A percentile compares a stretch with the other conserved stretches of the same genome.
Conservation (phyloP, 2,329 filamentous ascomycete species). For the Monosporascus sp. region DNA sequence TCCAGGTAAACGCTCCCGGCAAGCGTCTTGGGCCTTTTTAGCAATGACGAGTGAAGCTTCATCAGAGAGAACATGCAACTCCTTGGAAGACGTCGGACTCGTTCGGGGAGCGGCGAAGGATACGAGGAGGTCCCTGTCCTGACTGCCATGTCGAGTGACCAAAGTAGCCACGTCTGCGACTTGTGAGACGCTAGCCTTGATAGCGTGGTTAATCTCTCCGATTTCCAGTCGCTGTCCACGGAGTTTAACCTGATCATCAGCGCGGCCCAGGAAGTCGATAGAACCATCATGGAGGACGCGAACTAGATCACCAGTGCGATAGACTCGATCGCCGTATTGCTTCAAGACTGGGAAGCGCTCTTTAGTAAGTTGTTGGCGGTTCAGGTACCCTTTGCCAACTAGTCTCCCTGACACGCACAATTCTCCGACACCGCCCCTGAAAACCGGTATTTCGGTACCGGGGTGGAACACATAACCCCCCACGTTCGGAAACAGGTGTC, state of each 20-base stretch:
- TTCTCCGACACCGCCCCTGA: slow-evolving; percentile 77
- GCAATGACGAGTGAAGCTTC: slow-evolving; percentile 35
- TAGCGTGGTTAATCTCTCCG: slow-evolving; percentile 83
- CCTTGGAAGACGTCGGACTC: neutral
- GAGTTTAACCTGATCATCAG: slow-evolving; percentile 89
- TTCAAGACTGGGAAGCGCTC: slow-evolving; percentile 68
- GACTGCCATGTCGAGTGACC: slow-evolving; percentile 62
- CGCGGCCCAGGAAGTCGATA: slow-evolving; percentile 82
- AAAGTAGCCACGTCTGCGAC: slow-evolving; percentile 71
- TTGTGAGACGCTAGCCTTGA: slow-evolving; percentile 52
- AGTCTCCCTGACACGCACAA: slow-evolving; percentile 82
- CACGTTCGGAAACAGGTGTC: slow-evolving; percentile 80
- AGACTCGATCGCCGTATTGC: slow-evolving; percentile 57
- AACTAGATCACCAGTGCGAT: slow-evolving; percentile 86
- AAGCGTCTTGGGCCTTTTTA: slow-evolving; percentile 52
- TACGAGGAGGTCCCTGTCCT: slow-evolving; percentile 77
- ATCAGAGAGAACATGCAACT: slow-evolving; percentile 24
- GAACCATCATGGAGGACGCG: slow-evolving; percentile 73
- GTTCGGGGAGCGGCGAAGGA: slow-evolving; percentile 58
- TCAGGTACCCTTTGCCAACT: slow-evolving; percentile 85
- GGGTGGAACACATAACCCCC: slow-evolving; percentile 73
- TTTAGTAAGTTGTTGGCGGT: slow-evolving; percentile 68
- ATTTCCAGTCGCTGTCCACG: slow-evolving; percentile 85
- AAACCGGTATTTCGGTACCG: slow-evolving; percentile 63
- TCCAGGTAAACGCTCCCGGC: slow-evolving; percentile 62